phyloP scores from a whole-genome alignment of 2,329 filamentous ascomycete genomes.

The Penicillium hesseltinei region DNA sequence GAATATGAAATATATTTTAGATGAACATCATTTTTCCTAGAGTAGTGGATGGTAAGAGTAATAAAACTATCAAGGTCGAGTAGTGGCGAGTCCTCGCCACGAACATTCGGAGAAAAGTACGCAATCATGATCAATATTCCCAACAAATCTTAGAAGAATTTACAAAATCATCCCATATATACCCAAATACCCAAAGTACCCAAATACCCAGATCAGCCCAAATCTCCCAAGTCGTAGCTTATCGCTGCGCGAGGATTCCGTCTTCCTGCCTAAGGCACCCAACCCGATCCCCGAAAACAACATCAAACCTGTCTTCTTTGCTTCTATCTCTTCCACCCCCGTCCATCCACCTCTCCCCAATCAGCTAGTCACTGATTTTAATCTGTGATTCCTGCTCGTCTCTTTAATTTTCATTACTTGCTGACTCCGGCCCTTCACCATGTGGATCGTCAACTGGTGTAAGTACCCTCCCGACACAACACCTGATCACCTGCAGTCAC shows the following conservation, averaged over 20 bases:
- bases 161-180: background rate
- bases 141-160: background rate
- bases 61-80: background rate
- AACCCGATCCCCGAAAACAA: constrained; percentile 28
- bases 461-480: constrained; percentile 40
- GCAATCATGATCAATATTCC: background rate
- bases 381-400: constrained; percentile 12
- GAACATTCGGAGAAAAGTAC: background rate
- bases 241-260: constrained; percentile 6
- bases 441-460: constrained; percentile 98
- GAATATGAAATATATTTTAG: constrained; percentile 10
- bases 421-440: constrained; percentile 40
- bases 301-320: constrained; percentile 34
- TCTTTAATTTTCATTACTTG: constrained; percentile 1
- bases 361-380: constrained; percentile 1
- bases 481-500: constrained; percentile 2
- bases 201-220: background rate
- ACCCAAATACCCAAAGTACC: background rate
- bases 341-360: constrained; percentile 16
- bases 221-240: background rate
- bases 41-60: background rate
- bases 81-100: constrained; percentile 2
- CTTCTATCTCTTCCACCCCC: constrained; percentile 24
- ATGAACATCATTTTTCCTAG: background rate
- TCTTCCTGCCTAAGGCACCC: constrained; percentile 21